Base-by-base conservation (phyloP, 805 yeast species). In the Starmerella vitae region DNA sequence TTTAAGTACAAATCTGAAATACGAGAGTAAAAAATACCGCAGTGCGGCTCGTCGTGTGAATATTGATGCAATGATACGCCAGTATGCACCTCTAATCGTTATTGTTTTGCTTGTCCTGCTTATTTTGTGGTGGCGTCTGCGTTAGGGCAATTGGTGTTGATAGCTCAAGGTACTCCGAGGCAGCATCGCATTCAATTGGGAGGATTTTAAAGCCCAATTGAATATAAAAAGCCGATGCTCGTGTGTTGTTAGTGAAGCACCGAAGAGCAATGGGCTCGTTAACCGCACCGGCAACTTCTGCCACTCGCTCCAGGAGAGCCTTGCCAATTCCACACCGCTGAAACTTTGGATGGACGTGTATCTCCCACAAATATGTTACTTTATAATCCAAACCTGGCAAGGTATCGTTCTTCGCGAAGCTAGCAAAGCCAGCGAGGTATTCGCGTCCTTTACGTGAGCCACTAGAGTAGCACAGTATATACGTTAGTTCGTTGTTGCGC, bases 1-100 rank as follows among this genome's bases (percentile, higher is more conserved):
- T 56, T 67, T 91, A 55, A 81, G 94, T 25, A 72, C 78, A 9
- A 71, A 77, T 30, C 68, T 91, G 58, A 74, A 82, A 53, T 73
- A 74, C 46, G 93, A 86, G 57, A 78, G 94, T 12, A 73, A 78
- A 50, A 88, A 83, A 59, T 91, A 91, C 63, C 70, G 86, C 52
- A 78, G 78, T 49, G 82, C 88, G 24, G 97, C 98, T 0, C 80
- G 80, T 51, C 75, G 79, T 55, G 86, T 91, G 58, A 91, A 91
- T 58, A 70, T 91, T 47, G 94, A 91, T 52, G 77, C 94, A 12
- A 63, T 91, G 58, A 64, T 91, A 39, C 72, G 84, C 52, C 94
- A 91, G 63, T 91, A 91, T 56, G 81, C 84, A 2, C 97, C 97
- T 2, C 67, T 88, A 28, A 82, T 70, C 8, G 78, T 85, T 13